Base-by-base conservation (phyloP, 805 yeast species). In the Metschnikowia proteae region DNA sequence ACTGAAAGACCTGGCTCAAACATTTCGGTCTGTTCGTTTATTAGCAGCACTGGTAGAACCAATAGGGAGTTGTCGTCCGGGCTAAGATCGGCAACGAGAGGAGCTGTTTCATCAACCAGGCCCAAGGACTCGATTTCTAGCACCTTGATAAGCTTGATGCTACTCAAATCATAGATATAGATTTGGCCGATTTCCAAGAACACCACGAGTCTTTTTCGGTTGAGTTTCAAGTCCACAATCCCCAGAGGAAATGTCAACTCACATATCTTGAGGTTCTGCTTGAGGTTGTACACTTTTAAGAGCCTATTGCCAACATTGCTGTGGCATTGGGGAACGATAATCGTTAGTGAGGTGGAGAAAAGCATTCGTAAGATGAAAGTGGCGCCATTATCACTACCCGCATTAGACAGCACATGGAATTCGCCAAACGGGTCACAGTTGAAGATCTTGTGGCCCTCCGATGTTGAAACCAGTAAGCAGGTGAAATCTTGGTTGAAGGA, bases 141-240 rank as follows among this genome's bases (percentile, higher is more conserved):
- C 9, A 71, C 66, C 50, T 71, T 71, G 37, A 92, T 64, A 26
- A 91, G 77, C 60, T 87, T 83, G 84, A 92, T 90, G 64, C 95
- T 88, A 49, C 94, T 82, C 52, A 92, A 84, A 65, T 92, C 97
- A 69, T 92, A 94, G 41, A 92, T 80, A 63, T 83, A 87, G 7
- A 94, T 81, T 65, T 91, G 96, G 51, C 88, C 92, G 43, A 81
- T 74, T 50, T 71, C 69, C 46, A 92, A 71, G 5, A 87, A 81
- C 13, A 91, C 94, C 30, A 88, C 76, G 55, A 92, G 74, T 39
- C 97, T 71, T 57, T 86, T 85, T 38, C 97, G 76, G 66, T 92
- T 94, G 68, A 92, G 76, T 56, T 81, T 81, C 31, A 92, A 84
- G 44, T 80, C 81, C 27, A 85, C 70, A 2, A 92, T 83, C 6